Evolutionary conservation across 305 asterid genomes (phyloP), one percentile per base, ranked within the genome.

Genomic region (Coffea humblotiana): DNA sequence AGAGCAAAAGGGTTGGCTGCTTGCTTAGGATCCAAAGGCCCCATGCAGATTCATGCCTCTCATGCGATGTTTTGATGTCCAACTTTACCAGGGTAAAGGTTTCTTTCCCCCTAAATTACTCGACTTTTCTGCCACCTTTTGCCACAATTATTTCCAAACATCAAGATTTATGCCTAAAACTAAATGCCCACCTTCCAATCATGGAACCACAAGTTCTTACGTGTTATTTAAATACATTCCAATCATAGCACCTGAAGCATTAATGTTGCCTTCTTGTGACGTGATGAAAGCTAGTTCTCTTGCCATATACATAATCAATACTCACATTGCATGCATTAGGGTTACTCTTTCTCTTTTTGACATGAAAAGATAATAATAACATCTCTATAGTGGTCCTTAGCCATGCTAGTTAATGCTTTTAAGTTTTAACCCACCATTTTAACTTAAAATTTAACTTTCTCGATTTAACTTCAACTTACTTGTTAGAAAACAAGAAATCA

Each of bases 21-120:
- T 40, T 13, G 29, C 21, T 66, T 27, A 32, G 71, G 71, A 66
- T 66, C 23, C 71, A 66, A 29, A 29, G 21, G 71, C 45, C 71
- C 71, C 71, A 66, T 66, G 15, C 37, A 12, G 9, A 12, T 65
- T 66, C 45, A 63, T 61, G 66, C 45, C 14, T 27, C 69, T 25
- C 69, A 64, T 64, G 70, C 70, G 40, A 64, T 64, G 70, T 29
- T 66, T 66, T 32, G 43, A 29, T 66, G 71, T 32, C 71, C 43
- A 66, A 66, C 71, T 66, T 66, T 66, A 5, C 71, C 9, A 27
- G 71, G 45, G 21, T 32, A 66, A 66, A 66, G 71, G 21, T 32
- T 14, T 23, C 21, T 29, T 13, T 66, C 23, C 29, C 21, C 71
- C 45, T 3, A 66, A 66, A 29, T 66, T 27, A 27, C 19, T 29